Percentiles rank a stretch among this genome's conserved stretches.
Conservation (phyloP, 208 protist genomes). For the Giardia duodenalis region DNA sequence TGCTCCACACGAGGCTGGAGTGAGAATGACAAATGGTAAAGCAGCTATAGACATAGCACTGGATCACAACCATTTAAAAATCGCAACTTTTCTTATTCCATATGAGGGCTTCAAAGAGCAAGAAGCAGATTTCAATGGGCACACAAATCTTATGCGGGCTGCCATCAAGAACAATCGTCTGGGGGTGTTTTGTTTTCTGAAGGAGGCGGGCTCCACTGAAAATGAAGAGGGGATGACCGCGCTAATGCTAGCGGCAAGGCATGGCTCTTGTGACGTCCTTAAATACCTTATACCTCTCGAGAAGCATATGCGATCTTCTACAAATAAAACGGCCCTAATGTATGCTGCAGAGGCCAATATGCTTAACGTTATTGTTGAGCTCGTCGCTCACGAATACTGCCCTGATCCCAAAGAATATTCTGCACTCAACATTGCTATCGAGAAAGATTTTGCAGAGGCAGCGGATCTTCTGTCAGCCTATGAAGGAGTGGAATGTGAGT, state of each 20-base stretch:
- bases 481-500: not conserved
- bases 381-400: not conserved
- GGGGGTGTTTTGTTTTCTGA: not conserved
- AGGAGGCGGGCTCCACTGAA: not conserved
- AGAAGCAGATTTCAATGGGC: not conserved
- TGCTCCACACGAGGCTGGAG: not conserved
- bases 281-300: not conserved
- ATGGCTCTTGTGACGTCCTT: not conserved
- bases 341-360: not conserved
- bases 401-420: not conserved
- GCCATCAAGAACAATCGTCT: not conserved
- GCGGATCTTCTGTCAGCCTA: not conserved
- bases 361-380: not conserved
- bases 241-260: not conserved
- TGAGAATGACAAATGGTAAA: not conserved
- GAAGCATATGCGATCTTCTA: not conserved
- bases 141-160: not conserved
- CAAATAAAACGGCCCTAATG: not conserved
- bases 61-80: not conserved
- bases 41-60: not conserved
- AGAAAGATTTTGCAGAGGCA: not conserved
- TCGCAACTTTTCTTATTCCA: not conserved
- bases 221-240: not conserved
- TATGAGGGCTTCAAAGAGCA: not conserved
- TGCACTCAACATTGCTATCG: not conserved